These are phyloP conservation scores for Taxillus chinensis DNA, from an alignment of 164 flowering plant species.

Conservation along the genomic window DNA sequence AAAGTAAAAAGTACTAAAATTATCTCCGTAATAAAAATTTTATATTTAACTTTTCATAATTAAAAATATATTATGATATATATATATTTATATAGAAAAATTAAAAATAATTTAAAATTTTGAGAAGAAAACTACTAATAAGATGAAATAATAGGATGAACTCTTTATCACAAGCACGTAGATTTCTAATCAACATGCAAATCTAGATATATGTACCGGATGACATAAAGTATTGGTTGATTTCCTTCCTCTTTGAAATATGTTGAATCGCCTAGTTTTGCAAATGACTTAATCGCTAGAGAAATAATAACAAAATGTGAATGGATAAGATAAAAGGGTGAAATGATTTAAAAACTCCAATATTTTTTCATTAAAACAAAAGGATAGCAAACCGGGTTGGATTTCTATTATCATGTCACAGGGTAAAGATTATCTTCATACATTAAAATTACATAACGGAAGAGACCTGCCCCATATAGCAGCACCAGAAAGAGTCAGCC, in stretches of 20 bases:
- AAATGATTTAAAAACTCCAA: too few species aligned
- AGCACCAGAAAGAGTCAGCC: slow-evolving; percentile 78
- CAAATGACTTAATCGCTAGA: slow-evolving; percentile 85
- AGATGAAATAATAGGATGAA: slow-evolving; percentile 55
- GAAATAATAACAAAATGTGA: background rate
- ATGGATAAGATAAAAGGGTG: too few species aligned
- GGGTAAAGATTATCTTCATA: background rate
- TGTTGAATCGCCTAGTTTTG: slow-evolving; percentile 92
- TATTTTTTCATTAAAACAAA: too few species aligned
- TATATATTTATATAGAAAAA: too few species aligned
- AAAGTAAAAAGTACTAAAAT: too few species aligned
- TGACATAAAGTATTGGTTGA: slow-evolving; percentile 48
- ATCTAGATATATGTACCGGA: slow-evolving; percentile 79
- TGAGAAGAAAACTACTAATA: too few species aligned
- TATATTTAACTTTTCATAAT: too few species aligned
- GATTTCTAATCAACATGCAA: slow-evolving; percentile 64
- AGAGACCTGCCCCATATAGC: slow-evolving; percentile 91
- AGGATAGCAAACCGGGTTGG: too few species aligned
- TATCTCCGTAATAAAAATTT: too few species aligned
- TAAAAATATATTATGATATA: too few species aligned
- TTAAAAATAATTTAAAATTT: too few species aligned
- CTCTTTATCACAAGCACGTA: slow-evolving; percentile 35
- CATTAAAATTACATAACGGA: background rate
- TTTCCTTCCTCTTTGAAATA: slow-evolving; percentile 66
- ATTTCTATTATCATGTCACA: too few species aligned